Conservation (phyloP, 306 rosid genomes). For the Corylus heterophylla region DNA sequence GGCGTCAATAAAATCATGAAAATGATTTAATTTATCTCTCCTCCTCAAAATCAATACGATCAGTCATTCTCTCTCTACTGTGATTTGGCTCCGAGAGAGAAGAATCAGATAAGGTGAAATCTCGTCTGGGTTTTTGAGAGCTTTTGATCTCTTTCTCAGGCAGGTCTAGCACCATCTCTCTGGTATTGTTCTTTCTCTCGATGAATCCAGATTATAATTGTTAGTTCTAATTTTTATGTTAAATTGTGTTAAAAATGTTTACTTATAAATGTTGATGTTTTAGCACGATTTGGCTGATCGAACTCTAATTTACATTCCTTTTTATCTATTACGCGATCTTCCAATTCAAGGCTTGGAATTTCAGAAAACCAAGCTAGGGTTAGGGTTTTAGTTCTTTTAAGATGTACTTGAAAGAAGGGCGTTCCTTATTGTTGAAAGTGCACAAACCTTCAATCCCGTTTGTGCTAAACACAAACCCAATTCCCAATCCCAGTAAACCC, state of each 20-base stretch:
- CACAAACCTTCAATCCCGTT: slow-evolving; percentile 65
- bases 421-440: slow-evolving; percentile 57
- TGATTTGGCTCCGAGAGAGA: slow-evolving; percentile 22
- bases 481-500: slow-evolving; percentile 38
- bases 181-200: background rate
- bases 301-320: slow-evolving; percentile 2
- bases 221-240: background rate
- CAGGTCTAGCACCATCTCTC: slow-evolving; percentile 7
- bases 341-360: background rate
- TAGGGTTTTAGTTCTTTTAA: background rate
- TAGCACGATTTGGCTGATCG: background rate
- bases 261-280: background rate
- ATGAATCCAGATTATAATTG: background rate
- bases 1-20: too few species aligned
- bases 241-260: background rate
- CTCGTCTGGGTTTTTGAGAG: slow-evolving; percentile 23
- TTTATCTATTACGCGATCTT: slow-evolving; percentile 10
- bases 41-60: slow-evolving; percentile 42
- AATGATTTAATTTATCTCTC: background rate
- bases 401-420: slow-evolving; percentile 73
- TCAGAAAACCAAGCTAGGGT: background rate
- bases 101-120: slow-evolving; percentile 39
- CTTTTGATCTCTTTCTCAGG: slow-evolving; percentile 10
- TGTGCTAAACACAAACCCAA: slow-evolving; percentile 56
- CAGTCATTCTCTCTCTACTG: slow-evolving; percentile 48